These are phyloP conservation scores for Prunus yedoensis DNA, from an alignment of 331 rosid genomes.

Conservation along the genomic window DNA sequence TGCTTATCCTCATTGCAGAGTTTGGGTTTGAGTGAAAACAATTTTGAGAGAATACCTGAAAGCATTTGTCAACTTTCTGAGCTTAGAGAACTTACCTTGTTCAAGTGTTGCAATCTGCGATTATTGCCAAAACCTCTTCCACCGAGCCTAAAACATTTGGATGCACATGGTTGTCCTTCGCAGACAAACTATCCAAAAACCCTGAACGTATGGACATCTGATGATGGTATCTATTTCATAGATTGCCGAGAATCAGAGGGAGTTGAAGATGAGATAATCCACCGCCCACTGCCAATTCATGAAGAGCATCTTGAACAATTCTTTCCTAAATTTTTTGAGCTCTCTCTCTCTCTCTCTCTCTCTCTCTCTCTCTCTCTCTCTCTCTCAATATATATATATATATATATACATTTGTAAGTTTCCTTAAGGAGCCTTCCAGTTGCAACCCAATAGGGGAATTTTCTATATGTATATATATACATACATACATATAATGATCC, in stretches of 20 bases:
- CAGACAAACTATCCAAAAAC: neutral
- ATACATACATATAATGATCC: too few relatives aligned
- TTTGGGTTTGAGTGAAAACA: neutral
- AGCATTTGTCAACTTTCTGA: constrained; percentile 5
- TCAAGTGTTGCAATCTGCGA: neutral
- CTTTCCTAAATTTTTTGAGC: neutral
- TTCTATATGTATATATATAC: too few relatives aligned
- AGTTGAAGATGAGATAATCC: neutral
- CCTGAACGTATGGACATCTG: neutral
- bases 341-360: neutral
- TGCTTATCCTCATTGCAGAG: neutral
- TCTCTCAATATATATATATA: too few relatives aligned
- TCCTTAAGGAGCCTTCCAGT: too few relatives aligned
- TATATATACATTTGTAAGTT: too few relatives aligned
- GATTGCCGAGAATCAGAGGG: neutral
- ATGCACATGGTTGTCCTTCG: constrained; percentile 2
- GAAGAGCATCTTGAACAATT: neutral
- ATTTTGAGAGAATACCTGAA: neutral
- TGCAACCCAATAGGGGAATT: neutral
- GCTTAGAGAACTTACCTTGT: neutral
- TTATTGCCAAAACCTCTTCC: constrained; percentile 4
- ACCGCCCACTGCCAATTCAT: neutral
- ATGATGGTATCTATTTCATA: neutral
- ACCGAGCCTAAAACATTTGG: neutral
- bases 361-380: too few relatives aligned